Conservation (phyloP, 257 asterid genomes). For the Salvia miltiorrhiza region DNA sequence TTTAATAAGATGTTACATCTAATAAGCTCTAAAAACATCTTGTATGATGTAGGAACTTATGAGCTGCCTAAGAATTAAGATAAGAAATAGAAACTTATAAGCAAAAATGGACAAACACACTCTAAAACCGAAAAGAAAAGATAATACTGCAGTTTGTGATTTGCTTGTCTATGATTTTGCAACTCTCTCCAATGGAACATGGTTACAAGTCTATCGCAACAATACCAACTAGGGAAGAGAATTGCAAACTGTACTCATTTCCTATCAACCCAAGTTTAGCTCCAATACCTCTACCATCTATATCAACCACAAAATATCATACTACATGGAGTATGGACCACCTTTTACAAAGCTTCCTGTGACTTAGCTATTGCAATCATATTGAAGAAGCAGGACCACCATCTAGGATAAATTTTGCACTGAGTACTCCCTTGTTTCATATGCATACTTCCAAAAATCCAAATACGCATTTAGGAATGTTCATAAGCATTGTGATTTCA, state of each 20-base stretch:
- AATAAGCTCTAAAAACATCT: neutral
- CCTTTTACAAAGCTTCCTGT: neutral
- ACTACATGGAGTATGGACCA: neutral
- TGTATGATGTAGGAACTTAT: neutral
- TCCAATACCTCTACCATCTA: neutral
- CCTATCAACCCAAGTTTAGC: slow-evolving; percentile 2
- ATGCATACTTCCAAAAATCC: neutral
- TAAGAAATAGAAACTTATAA: too few relatives aligned
- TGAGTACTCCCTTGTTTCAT: neutral
- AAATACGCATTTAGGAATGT: neutral
- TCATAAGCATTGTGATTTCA: neutral
- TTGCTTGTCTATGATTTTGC: neutral
- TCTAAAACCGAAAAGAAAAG: neutral
- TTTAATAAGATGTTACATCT: neutral
- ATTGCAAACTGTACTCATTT: neutral
- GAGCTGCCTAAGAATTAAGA: neutral
- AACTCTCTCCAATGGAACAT: neutral
- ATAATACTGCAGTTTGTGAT: neutral
- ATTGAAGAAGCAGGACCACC: neutral
- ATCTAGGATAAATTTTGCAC: neutral
- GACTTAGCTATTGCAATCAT: neutral
- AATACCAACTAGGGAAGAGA: neutral
- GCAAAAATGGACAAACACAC: neutral
- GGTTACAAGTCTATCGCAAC: neutral
- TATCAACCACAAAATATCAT: neutral